Base-by-base conservation (phyloP, 2,329 filamentous ascomycete genomes). In the Aspergillus sp. region DNA sequence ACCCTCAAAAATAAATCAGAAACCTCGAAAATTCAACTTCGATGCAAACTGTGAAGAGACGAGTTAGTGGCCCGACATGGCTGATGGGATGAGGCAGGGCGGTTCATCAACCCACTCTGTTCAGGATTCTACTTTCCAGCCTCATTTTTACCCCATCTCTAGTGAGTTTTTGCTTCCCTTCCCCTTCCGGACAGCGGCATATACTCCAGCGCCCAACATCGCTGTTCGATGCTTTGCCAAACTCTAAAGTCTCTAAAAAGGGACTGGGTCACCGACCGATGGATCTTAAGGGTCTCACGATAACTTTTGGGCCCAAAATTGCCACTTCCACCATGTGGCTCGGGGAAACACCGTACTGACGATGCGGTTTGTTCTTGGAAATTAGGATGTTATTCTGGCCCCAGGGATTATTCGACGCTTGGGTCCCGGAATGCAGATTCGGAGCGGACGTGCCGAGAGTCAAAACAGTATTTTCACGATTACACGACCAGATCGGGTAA, bases 241-340 rank as follows among this genome's bases (percentile, higher is more conserved):
- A 42, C 38, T 39, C 39, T 51, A 36, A 5, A 39, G 43, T 39
- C 18, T 48, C 49, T 53, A 11, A 30, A 48, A 38, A 26, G 26
- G 36, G 36, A 38, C 24, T 42, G 42, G 30, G 30, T 30, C 26
- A 30, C 26, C 26, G 26, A 30, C 26, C 34, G 22, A 48, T 52
- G 48, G 42, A 24, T 24, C 50, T n/a, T 39, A 45, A 57, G 38
- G n/a, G 26, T 38, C 50, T 53, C 8, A n/a, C 26, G 26, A 30
- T 9, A 30, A 30, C 38, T 57, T 44, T 22, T 48, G 30, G 39
- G n/a, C 17, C 9, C 41, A 18, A 20, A 32, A 39, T 53, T 38
- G 26, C 38, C 42, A 39, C 15, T 36, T 32, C 44, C 49, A 56
- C 63, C 63, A 65, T 64, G 63, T 65, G 63, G 63, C 51, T 53